Evolutionary conservation across 495 filamentous ascomycete genomes (phyloP).

Genomic region (Aspergillus biplanus): DNA sequence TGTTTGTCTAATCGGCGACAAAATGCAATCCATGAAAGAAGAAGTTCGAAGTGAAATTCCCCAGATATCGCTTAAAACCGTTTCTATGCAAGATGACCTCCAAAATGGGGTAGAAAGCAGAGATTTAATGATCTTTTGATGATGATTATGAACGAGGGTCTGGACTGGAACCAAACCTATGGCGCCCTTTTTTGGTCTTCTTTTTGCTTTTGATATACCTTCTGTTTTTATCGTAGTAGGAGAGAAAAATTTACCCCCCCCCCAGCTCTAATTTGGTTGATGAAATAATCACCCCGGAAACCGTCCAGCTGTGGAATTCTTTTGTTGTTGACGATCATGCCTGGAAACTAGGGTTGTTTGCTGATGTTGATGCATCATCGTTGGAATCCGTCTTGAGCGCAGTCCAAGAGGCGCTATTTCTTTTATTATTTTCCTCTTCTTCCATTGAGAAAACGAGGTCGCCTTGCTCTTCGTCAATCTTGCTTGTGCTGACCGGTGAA

Average conservation of each 20-base stretch:
- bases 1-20: conserved; percentile 13
- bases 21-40: conserved; percentile 22
- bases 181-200: conserved; percentile 20
- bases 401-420: conserved; percentile 42
- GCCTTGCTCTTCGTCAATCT: conserved; percentile 71
- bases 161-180: conserved; percentile 23
- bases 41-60: conserved; percentile 3
- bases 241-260: background rate
- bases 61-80: conserved; percentile 25
- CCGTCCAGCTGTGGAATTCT: background rate
- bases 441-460: conserved; percentile 85
- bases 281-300: background rate
- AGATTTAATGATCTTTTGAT: conserved; percentile 22
- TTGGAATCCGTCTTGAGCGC: conserved; percentile 26
- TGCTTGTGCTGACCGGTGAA: conserved; percentile 57
- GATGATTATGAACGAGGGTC: conserved; percentile 14
- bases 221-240: conserved; percentile 22
- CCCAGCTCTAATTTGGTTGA: background rate
- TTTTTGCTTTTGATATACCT: conserved; percentile 29
- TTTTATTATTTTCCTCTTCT: conserved; percentile 62
- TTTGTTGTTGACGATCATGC: conserved; percentile 16
- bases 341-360: conserved; percentile 25
- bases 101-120: conserved; percentile 9
- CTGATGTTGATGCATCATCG: conserved; percentile 25
- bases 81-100: conserved; percentile 32